A percentile compares a stretch with the other conserved stretches of the same genome.
phyloP scores from a whole-genome alignment of 73 alveolate genomes.

The Stentor coeruleus region DNA sequence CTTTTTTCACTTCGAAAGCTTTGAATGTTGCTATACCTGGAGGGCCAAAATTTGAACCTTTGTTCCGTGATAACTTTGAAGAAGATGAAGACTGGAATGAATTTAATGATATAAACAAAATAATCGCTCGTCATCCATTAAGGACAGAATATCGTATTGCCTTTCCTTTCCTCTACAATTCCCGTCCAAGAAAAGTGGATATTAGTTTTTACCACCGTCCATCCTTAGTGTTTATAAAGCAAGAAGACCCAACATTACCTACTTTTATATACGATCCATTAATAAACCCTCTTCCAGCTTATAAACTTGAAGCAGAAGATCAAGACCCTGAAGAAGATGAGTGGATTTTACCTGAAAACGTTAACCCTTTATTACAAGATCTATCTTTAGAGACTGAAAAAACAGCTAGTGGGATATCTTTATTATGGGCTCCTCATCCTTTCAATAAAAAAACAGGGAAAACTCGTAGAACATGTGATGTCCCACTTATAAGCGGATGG shows the following conservation, averaged over 20 bases:
- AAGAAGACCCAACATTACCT: conserved; percentile 81
- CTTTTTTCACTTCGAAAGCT: conserved; percentile 99
- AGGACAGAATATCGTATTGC: conserved; percentile 99
- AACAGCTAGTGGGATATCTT: conserved; percentile 90
- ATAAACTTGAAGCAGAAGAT: conserved; percentile 31
- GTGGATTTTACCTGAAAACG: conserved; percentile 58
- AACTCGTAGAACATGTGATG: conserved; percentile 97
- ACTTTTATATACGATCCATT: conserved; percentile 98
- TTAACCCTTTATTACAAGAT: conserved; percentile 83
- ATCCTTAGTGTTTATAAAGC: conserved; percentile 82
- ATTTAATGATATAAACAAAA: conserved; percentile 98
- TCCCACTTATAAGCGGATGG: conserved; percentile 98
- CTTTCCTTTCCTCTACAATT: conserved; percentile 98
- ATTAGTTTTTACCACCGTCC: conserved; percentile 97
- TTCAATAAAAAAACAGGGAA: conserved; percentile 97
- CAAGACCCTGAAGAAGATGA: conserved; percentile 70
- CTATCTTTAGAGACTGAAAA: conserved; percentile 90
- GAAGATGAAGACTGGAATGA: conserved; percentile 99
- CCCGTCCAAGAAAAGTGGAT: conserved; percentile 98
- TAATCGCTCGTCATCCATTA: conserved; percentile 93
- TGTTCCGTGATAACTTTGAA: conserved; percentile 89
- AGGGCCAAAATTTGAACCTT: conserved; percentile 99
- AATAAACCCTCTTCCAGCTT: conserved; percentile 98
- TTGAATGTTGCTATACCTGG: conserved; percentile 99
- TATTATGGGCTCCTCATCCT: conserved; percentile 99